phyloP scores from a whole-genome alignment of 441 rosid species.

The Syzygium syzygioides region DNA sequence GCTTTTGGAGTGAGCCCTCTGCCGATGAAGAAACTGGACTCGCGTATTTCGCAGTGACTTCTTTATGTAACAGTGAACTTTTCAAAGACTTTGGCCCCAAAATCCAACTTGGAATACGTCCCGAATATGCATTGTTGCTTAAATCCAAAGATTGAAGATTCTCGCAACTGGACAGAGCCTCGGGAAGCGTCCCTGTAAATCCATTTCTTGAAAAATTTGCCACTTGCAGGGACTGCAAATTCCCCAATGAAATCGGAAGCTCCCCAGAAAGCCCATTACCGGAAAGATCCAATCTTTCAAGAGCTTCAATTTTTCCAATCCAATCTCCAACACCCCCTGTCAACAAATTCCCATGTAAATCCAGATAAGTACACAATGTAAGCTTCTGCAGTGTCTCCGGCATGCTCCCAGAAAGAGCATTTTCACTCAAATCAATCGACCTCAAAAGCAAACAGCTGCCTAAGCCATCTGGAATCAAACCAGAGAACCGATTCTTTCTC shows the following conservation, averaged over 20 bases:
- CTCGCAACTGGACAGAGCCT: slow-evolving; percentile 37
- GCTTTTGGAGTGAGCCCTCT: slow-evolving; percentile 25
- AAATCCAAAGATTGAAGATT: slow-evolving; percentile 56
- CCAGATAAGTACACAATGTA: slow-evolving; percentile 37
- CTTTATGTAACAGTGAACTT: slow-evolving; percentile 28
- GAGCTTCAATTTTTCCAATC: slow-evolving; percentile 51
- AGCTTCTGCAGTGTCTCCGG: slow-evolving; percentile 54
- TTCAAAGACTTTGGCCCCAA: slow-evolving; percentile 33
- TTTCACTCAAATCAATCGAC: slow-evolving; percentile 52
- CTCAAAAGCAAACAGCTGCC: slow-evolving; percentile 53
- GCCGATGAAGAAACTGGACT: slow-evolving; percentile 5
- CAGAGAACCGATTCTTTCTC: slow-evolving; percentile 40
- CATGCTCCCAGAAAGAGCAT: slow-evolving; percentile 42
- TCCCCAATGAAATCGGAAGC: slow-evolving; percentile 63
- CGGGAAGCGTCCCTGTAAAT: slow-evolving; percentile 57
- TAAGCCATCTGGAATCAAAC: slow-evolving; percentile 41
- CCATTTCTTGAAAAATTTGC: slow-evolving; percentile 54
- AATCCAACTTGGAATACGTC: slow-evolving; percentile 69
- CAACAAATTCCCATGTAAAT: slow-evolving; percentile 35
- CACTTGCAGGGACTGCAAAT: slow-evolving; percentile 42
- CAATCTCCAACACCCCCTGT: slow-evolving; percentile 44
- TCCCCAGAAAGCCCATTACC: slow-evolving; percentile 56
- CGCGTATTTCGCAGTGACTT: slow-evolving; percentile 14
- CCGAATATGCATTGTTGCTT: slow-evolving; percentile 55
- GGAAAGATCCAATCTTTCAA: slow-evolving; percentile 72